Evolutionary conservation across 2,329 filamentous ascomycete genomes (phyloP), one percentile per base, ranked within the genome.

Genomic region (Periglandula ipomoeae): DNA sequence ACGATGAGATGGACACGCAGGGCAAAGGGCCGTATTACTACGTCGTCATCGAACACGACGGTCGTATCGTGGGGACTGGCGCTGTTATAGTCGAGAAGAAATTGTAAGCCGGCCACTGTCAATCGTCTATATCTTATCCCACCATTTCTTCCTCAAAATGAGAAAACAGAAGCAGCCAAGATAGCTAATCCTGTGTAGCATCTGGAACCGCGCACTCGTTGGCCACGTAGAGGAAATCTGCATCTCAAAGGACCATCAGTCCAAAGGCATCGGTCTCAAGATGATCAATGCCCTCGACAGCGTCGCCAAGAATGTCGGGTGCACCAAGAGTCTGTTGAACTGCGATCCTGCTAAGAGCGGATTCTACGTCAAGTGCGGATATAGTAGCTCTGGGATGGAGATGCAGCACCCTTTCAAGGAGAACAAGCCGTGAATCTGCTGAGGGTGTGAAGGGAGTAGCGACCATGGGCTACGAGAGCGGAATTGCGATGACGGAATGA

Each of bases 181-280:
- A 1, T 27, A 39, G 19, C 32, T 24, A 15, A 26, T 17, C 22
- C 3, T 19, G 13, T n/a, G 6, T 40, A 79, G 76, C 56, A 85
- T 87, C 54, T 82, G 85, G 59, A 74, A 81, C 50, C 74, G 84
- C 22, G 81, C 81, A 19, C 68, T 78, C 13, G 85, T 88, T 4
- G 87, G 87, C 1, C 87, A 93, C 60, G 85, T 93, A 60, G 87
- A 93, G 67, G 87, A 93, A 63, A 90, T 93, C 61, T 85, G 87
- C 3, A 84, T 93, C 26, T 76, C 82, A 45, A 83, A 84, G 66
- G 82, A 86, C 50, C 84, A 90, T 65, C 87, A 90, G 63, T 85
- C 86, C 26, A 89, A 89, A 72, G 89, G 87, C 59, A 69, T 93
- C 17, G 87, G 87, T 0, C 61, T 88, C 62, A 74, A 79, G 55